A percentile compares a stretch with the other conserved stretches of the same genome.
These are phyloP conservation scores for Schizophyllum amplum DNA, from an alignment of 1,284 basidiomycete genomes.

Conservation along the genomic window DNA sequence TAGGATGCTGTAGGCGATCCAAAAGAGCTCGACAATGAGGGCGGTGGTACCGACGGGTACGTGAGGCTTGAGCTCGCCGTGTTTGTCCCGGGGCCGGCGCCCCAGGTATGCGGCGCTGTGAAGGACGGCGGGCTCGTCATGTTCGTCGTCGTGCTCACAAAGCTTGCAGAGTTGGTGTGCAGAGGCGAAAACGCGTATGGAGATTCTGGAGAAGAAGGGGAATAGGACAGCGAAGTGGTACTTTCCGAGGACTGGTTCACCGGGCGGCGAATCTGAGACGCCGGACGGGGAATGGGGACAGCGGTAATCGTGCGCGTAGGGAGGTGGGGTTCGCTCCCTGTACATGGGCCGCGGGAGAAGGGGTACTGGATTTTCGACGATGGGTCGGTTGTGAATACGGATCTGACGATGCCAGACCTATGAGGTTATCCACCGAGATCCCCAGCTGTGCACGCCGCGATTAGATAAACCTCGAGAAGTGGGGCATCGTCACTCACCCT, in stretches of 20 bases:
- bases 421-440: slow-evolving; percentile 64
- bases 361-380: slow-evolving; percentile 44
- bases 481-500: slow-evolving; percentile 41
- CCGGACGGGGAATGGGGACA: slow-evolving; percentile 62
- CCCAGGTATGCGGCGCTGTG: slow-evolving; percentile 25
- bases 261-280: slow-evolving; percentile 52
- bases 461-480: slow-evolving; percentile 3
- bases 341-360: slow-evolving; percentile 51
- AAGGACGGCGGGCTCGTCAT: slow-evolving; percentile 62
- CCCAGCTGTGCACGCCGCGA: slow-evolving; percentile 41
- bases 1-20: slow-evolving; percentile 53
- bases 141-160: slow-evolving; percentile 48
- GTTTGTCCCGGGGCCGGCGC: slow-evolving; percentile 19
- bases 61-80: slow-evolving; percentile 31
- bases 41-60: slow-evolving; percentile 62
- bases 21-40: slow-evolving; percentile 58
- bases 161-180: slow-evolving; percentile 40
- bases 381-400: slow-evolving; percentile 64
- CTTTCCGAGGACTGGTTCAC: slow-evolving; percentile 32
- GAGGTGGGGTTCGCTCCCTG: not conserved
- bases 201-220: slow-evolving; percentile 46
- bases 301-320: slow-evolving; percentile 18
- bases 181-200: slow-evolving; percentile 53
- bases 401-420: slow-evolving; percentile 56
- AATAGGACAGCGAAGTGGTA: slow-evolving; percentile 53